These are phyloP conservation scores for Mucor indicus DNA, from an alignment of 371 early-diverging fungal genomes.

Conservation along the genomic window DNA sequence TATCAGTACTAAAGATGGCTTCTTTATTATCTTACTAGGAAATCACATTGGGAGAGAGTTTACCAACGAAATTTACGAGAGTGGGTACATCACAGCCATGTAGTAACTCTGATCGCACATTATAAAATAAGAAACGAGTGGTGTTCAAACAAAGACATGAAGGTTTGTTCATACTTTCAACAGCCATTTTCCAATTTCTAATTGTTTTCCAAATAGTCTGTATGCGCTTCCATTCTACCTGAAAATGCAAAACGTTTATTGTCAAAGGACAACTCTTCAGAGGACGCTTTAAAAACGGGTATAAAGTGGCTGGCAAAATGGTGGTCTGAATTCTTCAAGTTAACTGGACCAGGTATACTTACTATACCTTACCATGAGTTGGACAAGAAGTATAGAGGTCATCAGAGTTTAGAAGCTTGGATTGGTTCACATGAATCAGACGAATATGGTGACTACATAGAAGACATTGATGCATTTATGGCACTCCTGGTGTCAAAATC, in stretches of 20 bases:
- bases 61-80: constrained; percentile 36
- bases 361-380: constrained; percentile 33
- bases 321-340: constrained; percentile 54
- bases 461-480: constrained; percentile 18
- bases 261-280: constrained; percentile 1
- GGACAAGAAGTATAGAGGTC: constrained; percentile 2
- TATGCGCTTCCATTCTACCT: constrained; percentile 31
- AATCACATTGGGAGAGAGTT: constrained; percentile 29
- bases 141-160: constrained; percentile 30
- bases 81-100: constrained; percentile 40
- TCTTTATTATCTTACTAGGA: no score
- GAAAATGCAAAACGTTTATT: constrained; percentile 21
- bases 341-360: constrained; percentile 43
- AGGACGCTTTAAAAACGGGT: constrained; percentile 15
- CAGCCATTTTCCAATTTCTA: neutral
- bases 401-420: neutral
- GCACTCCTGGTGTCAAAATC: constrained; percentile 12
- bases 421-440: constrained; percentile 1
- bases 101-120: constrained; percentile 31
- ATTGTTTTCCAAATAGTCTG: constrained; percentile 7
- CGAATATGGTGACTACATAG: constrained; percentile 22
- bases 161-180: constrained; percentile 18
- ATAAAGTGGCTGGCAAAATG: constrained; percentile 53
- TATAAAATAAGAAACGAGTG: constrained; percentile 39
- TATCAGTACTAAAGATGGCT: neutral